These are phyloP conservation scores for Trichoderma sp. DNA, from an alignment of 2,329 filamentous ascomycete genomes.

Conservation along the genomic window DNA sequence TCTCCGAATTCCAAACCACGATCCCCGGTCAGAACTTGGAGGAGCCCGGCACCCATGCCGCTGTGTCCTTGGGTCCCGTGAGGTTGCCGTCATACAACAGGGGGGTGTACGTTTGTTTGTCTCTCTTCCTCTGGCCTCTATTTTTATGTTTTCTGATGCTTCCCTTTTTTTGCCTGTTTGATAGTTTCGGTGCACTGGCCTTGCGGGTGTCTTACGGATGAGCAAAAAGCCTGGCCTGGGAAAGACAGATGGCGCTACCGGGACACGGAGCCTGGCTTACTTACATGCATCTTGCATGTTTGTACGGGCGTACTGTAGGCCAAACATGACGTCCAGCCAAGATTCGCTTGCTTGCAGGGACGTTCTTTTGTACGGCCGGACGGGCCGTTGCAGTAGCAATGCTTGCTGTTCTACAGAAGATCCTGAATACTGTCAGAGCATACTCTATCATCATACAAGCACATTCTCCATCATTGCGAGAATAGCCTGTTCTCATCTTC, in stretches of 20 bases:
- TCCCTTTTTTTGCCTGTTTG: not conserved
- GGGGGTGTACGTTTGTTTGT: not conserved
- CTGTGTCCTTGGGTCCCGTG: conserved; percentile 22
- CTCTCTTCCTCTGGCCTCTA: not conserved
- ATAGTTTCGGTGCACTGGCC: not conserved
- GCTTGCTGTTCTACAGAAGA: not conserved
- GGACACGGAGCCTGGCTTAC: conserved; percentile 13
- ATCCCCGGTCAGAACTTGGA: conserved; percentile 9
- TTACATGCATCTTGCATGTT: not conserved
- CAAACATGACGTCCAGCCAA: not conserved
- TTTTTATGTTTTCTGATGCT: not conserved
- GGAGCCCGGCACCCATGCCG: conserved; percentile 12
- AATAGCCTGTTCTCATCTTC: not conserved
- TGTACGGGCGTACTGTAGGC: not conserved
- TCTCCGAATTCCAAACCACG: not conserved
- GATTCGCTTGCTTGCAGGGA: not conserved
- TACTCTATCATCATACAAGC: not conserved
- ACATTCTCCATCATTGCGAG: not conserved
- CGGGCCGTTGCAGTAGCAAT: not conserved
- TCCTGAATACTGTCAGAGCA: not conserved
- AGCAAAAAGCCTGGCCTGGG: not conserved
- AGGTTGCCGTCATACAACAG: conserved; percentile 8
- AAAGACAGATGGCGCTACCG: conserved; percentile 11
- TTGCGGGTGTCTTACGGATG: not conserved
- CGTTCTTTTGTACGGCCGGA: not conserved